Evolutionary conservation across 495 filamentous ascomycete species (phyloP).

Genomic region (Penicillium soppii): DNA sequence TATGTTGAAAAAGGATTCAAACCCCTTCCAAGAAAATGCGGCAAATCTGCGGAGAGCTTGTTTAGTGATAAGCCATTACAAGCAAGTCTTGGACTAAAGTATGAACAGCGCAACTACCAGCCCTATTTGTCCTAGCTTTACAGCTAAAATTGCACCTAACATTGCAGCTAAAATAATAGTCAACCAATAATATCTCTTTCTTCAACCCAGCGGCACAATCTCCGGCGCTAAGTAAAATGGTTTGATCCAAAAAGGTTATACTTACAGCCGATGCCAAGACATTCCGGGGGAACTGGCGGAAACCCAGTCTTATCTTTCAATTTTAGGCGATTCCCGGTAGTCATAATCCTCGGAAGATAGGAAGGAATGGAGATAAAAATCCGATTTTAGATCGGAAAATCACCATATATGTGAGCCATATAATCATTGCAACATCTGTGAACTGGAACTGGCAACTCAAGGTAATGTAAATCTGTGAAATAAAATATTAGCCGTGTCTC

Average conservation of each 20-base stretch:
- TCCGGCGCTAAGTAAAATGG: neutral
- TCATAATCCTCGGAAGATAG: no score
- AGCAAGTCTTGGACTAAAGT: neutral
- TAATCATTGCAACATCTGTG: no score
- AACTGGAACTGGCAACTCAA: no score
- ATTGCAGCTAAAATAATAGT: neutral
- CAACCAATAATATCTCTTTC: neutral
- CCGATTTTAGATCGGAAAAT: no score
- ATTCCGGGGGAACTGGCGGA: no score
- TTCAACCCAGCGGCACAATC: neutral
- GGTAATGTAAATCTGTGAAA: no score
- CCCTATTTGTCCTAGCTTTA: conserved; percentile 7
- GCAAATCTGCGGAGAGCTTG: conserved; percentile 17
- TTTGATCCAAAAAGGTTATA: neutral
- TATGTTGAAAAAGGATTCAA: neutral
- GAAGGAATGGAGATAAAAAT: no score
- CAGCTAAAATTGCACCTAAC: neutral
- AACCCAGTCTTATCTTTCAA: no score
- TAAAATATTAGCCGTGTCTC: neutral
- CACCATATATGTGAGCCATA: no score
- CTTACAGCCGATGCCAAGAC: neutral
- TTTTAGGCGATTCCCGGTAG: no score
- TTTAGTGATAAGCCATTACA: conserved; percentile 23
- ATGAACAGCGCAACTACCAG: conserved; percentile 1
- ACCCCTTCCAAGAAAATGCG: neutral